These are phyloP conservation scores for Metschnikowia gruessii DNA, from an alignment of 805 yeast genomes.

Conservation along the genomic window DNA sequence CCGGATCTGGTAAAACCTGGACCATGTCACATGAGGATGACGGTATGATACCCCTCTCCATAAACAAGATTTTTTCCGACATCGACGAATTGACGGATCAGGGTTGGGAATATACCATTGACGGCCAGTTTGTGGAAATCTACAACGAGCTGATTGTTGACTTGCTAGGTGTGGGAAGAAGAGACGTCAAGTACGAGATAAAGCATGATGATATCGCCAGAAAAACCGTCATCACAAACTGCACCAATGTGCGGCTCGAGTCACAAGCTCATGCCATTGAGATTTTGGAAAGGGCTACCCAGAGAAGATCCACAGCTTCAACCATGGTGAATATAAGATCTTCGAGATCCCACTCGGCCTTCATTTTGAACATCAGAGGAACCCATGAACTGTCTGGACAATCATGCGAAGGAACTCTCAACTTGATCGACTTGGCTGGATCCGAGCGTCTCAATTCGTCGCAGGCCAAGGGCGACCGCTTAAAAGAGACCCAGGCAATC, in stretches of 20 bases:
- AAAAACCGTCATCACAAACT: slow-evolving; percentile 60
- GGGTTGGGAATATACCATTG: slow-evolving; percentile 62
- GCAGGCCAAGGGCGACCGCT: slow-evolving; percentile 73
- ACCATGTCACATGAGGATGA: slow-evolving; percentile 74
- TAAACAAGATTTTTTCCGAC: slow-evolving; percentile 64
- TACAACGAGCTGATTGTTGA: slow-evolving; percentile 83
- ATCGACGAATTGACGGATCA: slow-evolving; percentile 44
- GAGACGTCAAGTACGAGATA: slow-evolving; percentile 55
- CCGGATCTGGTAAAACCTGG: slow-evolving; percentile 86
- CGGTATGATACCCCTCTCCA: slow-evolving; percentile 81
- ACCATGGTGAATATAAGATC: slow-evolving; percentile 81
- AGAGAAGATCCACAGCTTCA: slow-evolving; percentile 71
- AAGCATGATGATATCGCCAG: slow-evolving; percentile 57
- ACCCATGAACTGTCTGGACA: slow-evolving; percentile 48
- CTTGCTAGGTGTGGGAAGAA: slow-evolving; percentile 40
- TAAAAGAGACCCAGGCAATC: slow-evolving; percentile 84
- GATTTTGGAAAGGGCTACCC: slow-evolving; percentile 53
- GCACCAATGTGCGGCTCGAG: slow-evolving; percentile 47
- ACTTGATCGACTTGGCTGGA: slow-evolving; percentile 90
- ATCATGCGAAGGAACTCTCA: slow-evolving; percentile 45
- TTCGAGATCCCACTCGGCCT: slow-evolving; percentile 88
- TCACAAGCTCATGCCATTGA: slow-evolving; percentile 47
- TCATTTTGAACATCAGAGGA: slow-evolving; percentile 61
- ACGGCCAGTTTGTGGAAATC: slow-evolving; percentile 82
- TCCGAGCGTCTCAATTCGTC: slow-evolving; percentile 80